These are phyloP conservation scores for Pyrus hybrid DNA, from an alignment of 331 rosid genomes.

Conservation along the genomic window DNA sequence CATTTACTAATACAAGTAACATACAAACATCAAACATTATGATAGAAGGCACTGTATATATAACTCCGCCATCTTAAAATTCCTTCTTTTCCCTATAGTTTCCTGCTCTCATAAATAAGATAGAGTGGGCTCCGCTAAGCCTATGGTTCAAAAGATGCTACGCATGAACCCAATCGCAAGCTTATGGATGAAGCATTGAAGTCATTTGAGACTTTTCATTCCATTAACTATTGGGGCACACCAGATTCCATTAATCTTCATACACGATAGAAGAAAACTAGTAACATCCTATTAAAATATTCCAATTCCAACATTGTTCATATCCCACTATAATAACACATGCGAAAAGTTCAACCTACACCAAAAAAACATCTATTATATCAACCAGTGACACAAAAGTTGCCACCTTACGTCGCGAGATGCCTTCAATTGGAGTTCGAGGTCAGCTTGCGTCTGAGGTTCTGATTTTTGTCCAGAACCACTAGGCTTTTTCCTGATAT, in stretches of 20 bases:
- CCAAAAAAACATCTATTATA: conserved; percentile 23
- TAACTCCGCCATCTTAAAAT: background rate
- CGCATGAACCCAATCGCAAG: background rate
- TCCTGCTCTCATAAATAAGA: background rate
- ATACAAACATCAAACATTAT: background rate
- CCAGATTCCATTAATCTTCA: background rate
- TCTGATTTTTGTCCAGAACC: conserved; percentile 33
- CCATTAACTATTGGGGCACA: background rate
- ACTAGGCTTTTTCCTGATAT: conserved; percentile 64
- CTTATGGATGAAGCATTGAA: background rate
- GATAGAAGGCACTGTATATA: background rate
- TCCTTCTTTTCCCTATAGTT: background rate
- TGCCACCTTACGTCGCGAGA: conserved; percentile 99
- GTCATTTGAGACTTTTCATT: background rate
- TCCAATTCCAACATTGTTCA: background rate
- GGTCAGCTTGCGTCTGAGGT: conserved; percentile 51
- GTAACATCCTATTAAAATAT: background rate
- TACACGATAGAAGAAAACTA: background rate
- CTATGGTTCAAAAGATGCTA: background rate
- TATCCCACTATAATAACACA: background rate
- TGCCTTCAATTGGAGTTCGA: conserved; percentile 96
- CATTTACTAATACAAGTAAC: conserved; percentile 2
- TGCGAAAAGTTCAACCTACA: background rate
- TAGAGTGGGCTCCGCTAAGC: background rate
- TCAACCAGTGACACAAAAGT: conserved; percentile 65